These are phyloP conservation scores for Paecilomyces formosus DNA, from an alignment of 2,329 filamentous ascomycete genomes.

Conservation along the genomic window DNA sequence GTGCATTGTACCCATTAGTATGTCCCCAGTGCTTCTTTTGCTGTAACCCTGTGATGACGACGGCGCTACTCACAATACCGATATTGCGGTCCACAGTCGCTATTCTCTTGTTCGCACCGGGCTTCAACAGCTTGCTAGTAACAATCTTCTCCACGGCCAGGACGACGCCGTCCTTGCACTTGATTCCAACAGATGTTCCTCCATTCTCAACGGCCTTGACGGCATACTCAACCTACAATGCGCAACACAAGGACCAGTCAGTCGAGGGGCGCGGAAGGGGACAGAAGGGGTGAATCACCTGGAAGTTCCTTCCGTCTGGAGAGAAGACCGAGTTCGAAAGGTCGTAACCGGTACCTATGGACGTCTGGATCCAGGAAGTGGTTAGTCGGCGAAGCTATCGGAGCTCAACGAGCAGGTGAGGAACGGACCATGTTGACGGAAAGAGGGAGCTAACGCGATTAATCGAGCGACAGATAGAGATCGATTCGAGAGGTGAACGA, in stretches of 20 bases:
- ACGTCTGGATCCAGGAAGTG: slow-evolving; percentile 57
- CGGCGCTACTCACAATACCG: slow-evolving; percentile 64
- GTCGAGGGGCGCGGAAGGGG: not conserved
- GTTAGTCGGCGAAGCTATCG: not conserved
- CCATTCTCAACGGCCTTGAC: slow-evolving; percentile 98
- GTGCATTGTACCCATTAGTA: not conserved
- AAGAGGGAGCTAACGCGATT: not conserved
- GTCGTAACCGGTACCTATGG: slow-evolving; percentile 99
- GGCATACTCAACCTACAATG: slow-evolving; percentile 72
- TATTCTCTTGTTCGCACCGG: slow-evolving; percentile 94
- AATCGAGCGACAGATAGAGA: slow-evolving; percentile 10
- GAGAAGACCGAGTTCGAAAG: slow-evolving; percentile 99
- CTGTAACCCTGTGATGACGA: not conserved
- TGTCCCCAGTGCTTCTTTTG: not conserved
- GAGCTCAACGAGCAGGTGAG: not conserved
- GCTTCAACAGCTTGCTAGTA: slow-evolving; percentile 89
- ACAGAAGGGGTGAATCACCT: slow-evolving; percentile 48
- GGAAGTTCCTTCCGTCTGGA: slow-evolving; percentile 96
- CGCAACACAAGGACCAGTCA: not conserved
- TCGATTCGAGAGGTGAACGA: not conserved
- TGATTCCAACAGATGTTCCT: slow-evolving; percentile 90
- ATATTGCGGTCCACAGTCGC: slow-evolving; percentile 88
- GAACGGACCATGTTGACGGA: slow-evolving; percentile 6
- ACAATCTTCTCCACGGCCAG: slow-evolving; percentile 96
- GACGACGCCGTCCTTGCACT: slow-evolving; percentile 94